Conservation (phyloP, 2,329 filamentous ascomycete species). For the Grosmannia serpens region DNA sequence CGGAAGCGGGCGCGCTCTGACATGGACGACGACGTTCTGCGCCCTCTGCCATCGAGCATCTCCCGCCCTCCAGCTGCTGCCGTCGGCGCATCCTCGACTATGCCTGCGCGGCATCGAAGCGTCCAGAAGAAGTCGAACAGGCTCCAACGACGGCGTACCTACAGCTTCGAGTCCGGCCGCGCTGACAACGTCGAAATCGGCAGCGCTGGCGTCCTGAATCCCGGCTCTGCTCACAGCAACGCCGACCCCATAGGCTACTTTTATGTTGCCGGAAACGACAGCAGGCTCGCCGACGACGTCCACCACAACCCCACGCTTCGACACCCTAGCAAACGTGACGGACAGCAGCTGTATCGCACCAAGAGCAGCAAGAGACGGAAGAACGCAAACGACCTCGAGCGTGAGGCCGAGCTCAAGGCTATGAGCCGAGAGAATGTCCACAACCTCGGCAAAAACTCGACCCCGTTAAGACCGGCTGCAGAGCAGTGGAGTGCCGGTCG, state of each 20-base stretch:
- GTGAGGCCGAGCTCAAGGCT: conserved; percentile 80
- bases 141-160: conserved; percentile 38
- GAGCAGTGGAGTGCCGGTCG: conserved; percentile 49
- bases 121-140: conserved; percentile 35
- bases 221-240: conserved; percentile 12
- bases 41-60: conserved; percentile 19
- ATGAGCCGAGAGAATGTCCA: conserved; percentile 47
- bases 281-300: neutral
- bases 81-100: conserved; percentile 14
- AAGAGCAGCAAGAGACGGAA: conserved; percentile 73
- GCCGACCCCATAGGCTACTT: neutral
- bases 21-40: conserved; percentile 33
- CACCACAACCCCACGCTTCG: conserved; percentile 39
- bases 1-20: conserved; percentile 45
- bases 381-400: conserved; percentile 55
- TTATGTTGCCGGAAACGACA: conserved; percentile 4
- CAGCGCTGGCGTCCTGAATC: conserved; percentile 13
- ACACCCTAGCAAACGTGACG: conserved; percentile 47
- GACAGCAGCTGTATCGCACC: conserved; percentile 47
- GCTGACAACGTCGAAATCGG: conserved; percentile 39
- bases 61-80: conserved; percentile 14
- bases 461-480: conserved; percentile 51
- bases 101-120: conserved; percentile 13
- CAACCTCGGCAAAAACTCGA: conserved; percentile 30
- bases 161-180: conserved; percentile 52